Conservation (phyloP, 1,139 yeast species). For the Candida sp. region DNA sequence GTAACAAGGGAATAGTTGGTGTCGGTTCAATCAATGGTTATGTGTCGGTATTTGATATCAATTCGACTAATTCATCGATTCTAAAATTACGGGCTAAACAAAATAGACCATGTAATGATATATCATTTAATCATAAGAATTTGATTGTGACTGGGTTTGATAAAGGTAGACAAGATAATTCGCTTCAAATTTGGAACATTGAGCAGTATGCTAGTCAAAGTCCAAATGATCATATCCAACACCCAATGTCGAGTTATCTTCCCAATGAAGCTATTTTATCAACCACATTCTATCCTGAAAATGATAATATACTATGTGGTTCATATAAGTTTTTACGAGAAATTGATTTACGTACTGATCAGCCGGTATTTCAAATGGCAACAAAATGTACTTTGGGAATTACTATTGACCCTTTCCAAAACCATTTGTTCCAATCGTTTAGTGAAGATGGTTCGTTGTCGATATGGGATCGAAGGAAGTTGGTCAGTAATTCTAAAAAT, state of each 20-base stretch:
- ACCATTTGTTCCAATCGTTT: constrained; percentile 65
- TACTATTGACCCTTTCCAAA: constrained; percentile 62
- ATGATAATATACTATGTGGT: constrained; percentile 65
- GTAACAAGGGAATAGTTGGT: constrained; percentile 57
- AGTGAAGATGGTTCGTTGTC: constrained; percentile 85
- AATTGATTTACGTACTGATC: constrained; percentile 69
- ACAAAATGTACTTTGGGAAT: constrained; percentile 73
- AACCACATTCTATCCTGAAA: constrained; percentile 61
- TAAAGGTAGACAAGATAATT: constrained; percentile 72
- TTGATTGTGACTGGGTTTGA: constrained; percentile 79
- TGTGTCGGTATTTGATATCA: constrained; percentile 61
- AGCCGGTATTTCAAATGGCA: constrained; percentile 71
- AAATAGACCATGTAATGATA: constrained; percentile 69
- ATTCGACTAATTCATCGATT: constrained; percentile 31
- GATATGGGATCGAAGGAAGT: constrained; percentile 81
- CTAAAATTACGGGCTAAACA: constrained; percentile 61
- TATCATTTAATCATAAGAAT: constrained; percentile 65
- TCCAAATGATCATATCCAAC: constrained; percentile 41
- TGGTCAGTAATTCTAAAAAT: constrained; percentile 25
- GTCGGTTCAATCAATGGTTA: constrained; percentile 75
- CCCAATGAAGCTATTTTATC: constrained; percentile 77
- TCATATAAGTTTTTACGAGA: constrained; percentile 77
- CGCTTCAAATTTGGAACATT: constrained; percentile 82
- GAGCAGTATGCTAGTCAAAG: constrained; percentile 47
- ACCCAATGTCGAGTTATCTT: constrained; percentile 59